phyloP scores from a whole-genome alignment of 805 yeast species.

The Metschnikowia santaceciliae region DNA sequence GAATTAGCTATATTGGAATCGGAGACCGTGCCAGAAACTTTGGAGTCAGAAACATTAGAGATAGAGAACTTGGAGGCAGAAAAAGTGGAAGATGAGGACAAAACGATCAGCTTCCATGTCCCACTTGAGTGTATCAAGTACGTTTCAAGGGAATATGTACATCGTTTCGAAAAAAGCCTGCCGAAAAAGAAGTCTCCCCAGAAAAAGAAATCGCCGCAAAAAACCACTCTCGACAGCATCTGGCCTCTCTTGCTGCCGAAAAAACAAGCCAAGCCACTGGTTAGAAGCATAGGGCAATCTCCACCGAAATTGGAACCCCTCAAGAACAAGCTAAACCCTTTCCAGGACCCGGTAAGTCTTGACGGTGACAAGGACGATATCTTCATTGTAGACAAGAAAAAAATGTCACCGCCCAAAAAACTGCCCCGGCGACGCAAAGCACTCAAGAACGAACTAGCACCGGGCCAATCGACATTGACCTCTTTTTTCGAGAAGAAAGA shows the following conservation, averaged over 20 bases:
- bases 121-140: conserved; percentile 20
- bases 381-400: background rate
- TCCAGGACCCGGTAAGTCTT: background rate
- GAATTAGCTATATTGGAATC: background rate
- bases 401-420: conserved; percentile 1
- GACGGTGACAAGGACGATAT: background rate
- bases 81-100: conserved; percentile 8
- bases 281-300: background rate
- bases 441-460: conserved; percentile 7
- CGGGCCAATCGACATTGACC: conserved; percentile 19
- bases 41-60: too few species aligned
- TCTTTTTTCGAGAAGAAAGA: conserved; percentile 12
- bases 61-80: too few species aligned
- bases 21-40: too few species aligned
- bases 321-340: background rate
- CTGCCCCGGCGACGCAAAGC: conserved; percentile 7
- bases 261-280: background rate
- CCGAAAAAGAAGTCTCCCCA: conserved; percentile 14
- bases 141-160: conserved; percentile 15
- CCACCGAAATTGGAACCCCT: background rate
- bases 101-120: conserved; percentile 7
- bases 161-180: conserved; percentile 8
- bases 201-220: conserved; percentile 20
- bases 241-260: conserved; percentile 14
- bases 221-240: conserved; percentile 25